Percentiles rank a stretch among this genome's conserved stretches.
These are phyloP conservation scores for Tolypocladium tropicale DNA, from an alignment of 2,329 filamentous ascomycete genomes.

Conservation along the genomic window DNA sequence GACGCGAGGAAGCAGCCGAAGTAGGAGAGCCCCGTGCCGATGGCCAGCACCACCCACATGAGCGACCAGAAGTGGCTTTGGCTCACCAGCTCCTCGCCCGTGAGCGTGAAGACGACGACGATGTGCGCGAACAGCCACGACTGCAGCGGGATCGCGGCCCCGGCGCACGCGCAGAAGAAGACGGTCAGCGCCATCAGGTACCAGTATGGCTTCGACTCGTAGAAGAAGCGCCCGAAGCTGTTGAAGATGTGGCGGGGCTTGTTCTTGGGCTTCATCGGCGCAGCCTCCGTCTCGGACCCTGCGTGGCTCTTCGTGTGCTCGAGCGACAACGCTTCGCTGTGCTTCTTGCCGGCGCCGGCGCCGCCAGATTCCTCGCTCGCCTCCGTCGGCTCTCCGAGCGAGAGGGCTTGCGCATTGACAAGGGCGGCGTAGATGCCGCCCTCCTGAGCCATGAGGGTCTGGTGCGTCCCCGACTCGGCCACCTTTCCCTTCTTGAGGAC, in stretches of 20 bases:
- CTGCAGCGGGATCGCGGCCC: constrained; percentile 37
- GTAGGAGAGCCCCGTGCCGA: constrained; percentile 41
- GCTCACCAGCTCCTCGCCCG: constrained; percentile 17
- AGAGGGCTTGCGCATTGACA: constrained; percentile 52
- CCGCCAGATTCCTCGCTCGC: constrained; percentile 20
- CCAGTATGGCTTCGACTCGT: constrained; percentile 43
- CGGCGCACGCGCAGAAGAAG: constrained; percentile 32
- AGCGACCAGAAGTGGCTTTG: constrained; percentile 51
- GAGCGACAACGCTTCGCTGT: constrained; percentile 17
- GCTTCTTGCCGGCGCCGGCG: constrained; percentile 24
- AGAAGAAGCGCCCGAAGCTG: constrained; percentile 46
- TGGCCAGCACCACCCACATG: constrained; percentile 54
- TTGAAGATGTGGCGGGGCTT: constrained; percentile 32
- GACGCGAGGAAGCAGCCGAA: constrained; percentile 28
- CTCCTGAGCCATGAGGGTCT: constrained; percentile 51
- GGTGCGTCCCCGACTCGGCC: constrained; percentile 66
- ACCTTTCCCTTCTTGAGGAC: constrained; percentile 63
- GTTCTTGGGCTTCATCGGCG: constrained; percentile 13
- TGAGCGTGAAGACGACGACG: constrained; percentile 37
- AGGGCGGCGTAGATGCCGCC: constrained; percentile 57
- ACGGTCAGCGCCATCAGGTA: constrained; percentile 39
- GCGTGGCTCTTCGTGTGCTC: constrained; percentile 35
- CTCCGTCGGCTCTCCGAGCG: constrained; percentile 36
- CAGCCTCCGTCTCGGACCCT: constrained; percentile 19
- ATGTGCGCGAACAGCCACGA: constrained; percentile 46